A percentile compares a stretch with the other conserved stretches of the same genome.
Conservation (phyloP, 306 rosid genomes). For the Betula pendula region DNA sequence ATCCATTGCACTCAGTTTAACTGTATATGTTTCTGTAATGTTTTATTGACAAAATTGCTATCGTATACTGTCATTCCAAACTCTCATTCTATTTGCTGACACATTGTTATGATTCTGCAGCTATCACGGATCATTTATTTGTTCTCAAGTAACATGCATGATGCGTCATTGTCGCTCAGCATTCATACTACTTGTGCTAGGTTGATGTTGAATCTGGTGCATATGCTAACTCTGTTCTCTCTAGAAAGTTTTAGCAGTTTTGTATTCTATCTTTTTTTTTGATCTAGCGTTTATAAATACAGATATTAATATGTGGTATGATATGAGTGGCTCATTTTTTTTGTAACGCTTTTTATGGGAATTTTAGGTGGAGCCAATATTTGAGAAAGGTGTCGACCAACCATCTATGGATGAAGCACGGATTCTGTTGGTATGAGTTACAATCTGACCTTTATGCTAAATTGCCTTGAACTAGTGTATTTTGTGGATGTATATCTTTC, state of each 20-base stretch:
- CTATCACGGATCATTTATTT: conserved; percentile 92
- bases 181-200: conserved; percentile 99
- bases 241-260: conserved; percentile 15
- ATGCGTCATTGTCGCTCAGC: conserved; percentile 92
- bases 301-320: conserved; percentile 20
- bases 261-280: conserved; percentile 7
- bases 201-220: conserved; percentile 97
- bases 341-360: conserved; percentile 34
- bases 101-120: conserved; percentile 49
- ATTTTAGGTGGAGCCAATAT: conserved; percentile 93
- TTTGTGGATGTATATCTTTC: conserved; percentile 21
- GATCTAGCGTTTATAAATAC: background rate
- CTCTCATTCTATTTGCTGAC: conserved; percentile 32
- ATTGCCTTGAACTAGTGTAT: conserved; percentile 17
- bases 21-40: conserved; percentile 19
- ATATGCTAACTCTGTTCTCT: conserved; percentile 32
- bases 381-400: conserved; percentile 95
- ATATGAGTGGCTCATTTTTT: conserved; percentile 23
- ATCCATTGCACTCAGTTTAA: background rate
- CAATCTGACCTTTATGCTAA: conserved; percentile 22
- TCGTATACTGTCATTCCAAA: conserved; percentile 15
- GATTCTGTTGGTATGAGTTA: conserved; percentile 73
- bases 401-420: conserved; percentile 97
- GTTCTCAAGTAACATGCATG: conserved; percentile 99
- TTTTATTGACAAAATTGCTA: conserved; percentile 7